These are phyloP conservation scores for Sequoiadendron giganteum DNA, from an alignment of 75 land plant genomes.

Conservation along the genomic window DNA sequence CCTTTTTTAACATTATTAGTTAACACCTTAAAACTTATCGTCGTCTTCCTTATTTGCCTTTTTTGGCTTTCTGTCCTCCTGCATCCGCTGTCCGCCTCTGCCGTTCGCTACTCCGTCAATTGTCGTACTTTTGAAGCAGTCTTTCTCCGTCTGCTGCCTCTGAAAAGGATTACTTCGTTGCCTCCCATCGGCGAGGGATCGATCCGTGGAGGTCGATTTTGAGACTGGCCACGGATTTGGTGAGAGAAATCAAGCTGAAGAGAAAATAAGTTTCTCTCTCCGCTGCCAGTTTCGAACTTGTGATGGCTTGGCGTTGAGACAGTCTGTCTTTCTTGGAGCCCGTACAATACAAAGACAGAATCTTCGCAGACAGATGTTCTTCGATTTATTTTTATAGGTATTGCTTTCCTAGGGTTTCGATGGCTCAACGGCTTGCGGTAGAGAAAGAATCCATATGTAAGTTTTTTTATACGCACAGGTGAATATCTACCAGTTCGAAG, in stretches of 20 bases:
- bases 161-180: not conserved
- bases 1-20: not conserved
- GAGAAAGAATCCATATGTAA: not conserved
- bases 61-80: not conserved
- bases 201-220: not conserved
- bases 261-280: not conserved
- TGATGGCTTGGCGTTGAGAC: not conserved
- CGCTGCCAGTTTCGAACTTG: not conserved
- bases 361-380: not conserved
- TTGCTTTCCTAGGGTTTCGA: not conserved
- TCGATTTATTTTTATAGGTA: not conserved
- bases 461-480: not conserved
- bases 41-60: not conserved
- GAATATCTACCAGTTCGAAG: not conserved
- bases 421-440: not conserved
- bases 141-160: not conserved
- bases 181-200: not conserved
- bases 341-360: not conserved
- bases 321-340: not conserved
- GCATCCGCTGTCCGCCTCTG: not conserved
- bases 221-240: not conserved
- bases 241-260: no score
- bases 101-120: not conserved
- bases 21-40: not conserved
- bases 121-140: not conserved